Percentiles rank a stretch among this genome's conserved stretches.
phyloP scores from a whole-genome alignment of 2,329 filamentous ascomycete species.

The Venturia carpophila region DNA sequence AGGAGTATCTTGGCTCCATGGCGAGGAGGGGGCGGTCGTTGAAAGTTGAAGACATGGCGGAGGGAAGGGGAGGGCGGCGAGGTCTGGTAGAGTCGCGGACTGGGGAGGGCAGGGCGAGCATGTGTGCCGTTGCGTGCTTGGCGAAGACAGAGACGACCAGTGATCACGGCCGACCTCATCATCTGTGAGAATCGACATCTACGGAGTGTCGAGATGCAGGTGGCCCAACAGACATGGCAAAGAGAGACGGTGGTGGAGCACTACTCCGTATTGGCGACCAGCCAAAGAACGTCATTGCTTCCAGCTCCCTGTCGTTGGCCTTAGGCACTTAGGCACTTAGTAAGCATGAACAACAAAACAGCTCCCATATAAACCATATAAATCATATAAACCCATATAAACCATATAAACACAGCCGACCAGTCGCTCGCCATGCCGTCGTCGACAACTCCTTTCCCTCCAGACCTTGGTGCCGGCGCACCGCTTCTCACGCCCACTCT shows the following conservation, averaged over 20 bases:
- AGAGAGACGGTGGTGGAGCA: not conserved
- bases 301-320: not conserved
- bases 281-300: not conserved
- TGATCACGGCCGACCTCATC: conserved; percentile 44
- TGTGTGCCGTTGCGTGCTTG: conserved; percentile 28
- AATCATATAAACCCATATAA: too few relatives aligned
- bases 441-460: too few relatives aligned
- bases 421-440: too few relatives aligned
- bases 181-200: conserved; percentile 20
- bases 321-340: too few relatives aligned
- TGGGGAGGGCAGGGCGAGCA: conserved; percentile 22
- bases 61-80: conserved; percentile 13
- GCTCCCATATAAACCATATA: not conserved
- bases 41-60: conserved; percentile 22
- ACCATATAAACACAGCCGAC: too few relatives aligned
- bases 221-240: too few relatives aligned
- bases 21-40: conserved; percentile 27
- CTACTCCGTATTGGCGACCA: not conserved
- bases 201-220: not conserved
- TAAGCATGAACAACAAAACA: not conserved
- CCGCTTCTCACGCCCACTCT: too few relatives aligned
- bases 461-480: too few relatives aligned
- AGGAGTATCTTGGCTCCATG: conserved; percentile 30
- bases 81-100: conserved; percentile 13
- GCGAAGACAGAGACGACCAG: conserved; percentile 44